Conservation (phyloP, 352 stramenopile genomes). For the Achlya hypogyna region DNA sequence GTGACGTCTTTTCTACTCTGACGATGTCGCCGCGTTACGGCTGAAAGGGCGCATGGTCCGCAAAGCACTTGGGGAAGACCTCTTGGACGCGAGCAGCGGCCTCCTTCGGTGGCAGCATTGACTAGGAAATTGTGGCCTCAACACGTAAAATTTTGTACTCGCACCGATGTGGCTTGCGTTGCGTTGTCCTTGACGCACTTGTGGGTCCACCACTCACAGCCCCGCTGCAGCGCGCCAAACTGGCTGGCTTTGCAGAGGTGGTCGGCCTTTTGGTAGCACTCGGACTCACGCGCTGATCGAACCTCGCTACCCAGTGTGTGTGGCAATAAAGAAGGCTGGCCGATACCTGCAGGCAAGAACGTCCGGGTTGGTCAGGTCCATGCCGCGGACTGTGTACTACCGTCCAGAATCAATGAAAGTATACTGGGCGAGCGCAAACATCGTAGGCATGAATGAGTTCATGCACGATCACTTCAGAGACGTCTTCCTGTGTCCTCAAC, state of each 20-base stretch:
- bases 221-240: slow-evolving; percentile 53
- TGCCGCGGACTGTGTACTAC: slow-evolving; percentile 74
- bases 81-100: slow-evolving; percentile 55
- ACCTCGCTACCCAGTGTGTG: slow-evolving; percentile 43
- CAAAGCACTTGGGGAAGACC: slow-evolving; percentile 72
- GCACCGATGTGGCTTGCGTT: slow-evolving; percentile 58
- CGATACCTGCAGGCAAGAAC: slow-evolving; percentile 64
- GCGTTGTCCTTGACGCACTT: slow-evolving; percentile 69
- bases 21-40: not conserved
- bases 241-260: slow-evolving; percentile 47
- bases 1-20: too few species aligned
- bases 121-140: too few species aligned
- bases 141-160: too few species aligned
- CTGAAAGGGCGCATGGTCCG: slow-evolving; percentile 53
- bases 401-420: not conserved
- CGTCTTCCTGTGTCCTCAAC: slow-evolving; percentile 53
- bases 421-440: slow-evolving; percentile 23
- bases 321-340: not conserved
- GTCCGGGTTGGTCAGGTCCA: slow-evolving; percentile 77
- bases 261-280: slow-evolving; percentile 71
- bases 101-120: slow-evolving; percentile 58
- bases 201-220: slow-evolving; percentile 43
- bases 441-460: slow-evolving; percentile 82
- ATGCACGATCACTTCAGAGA: slow-evolving; percentile 78
- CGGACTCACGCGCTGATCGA: slow-evolving; percentile 66